Conservation (phyloP, 2,329 filamentous ascomycete species). For the Colletotrichum orbiculare region DNA sequence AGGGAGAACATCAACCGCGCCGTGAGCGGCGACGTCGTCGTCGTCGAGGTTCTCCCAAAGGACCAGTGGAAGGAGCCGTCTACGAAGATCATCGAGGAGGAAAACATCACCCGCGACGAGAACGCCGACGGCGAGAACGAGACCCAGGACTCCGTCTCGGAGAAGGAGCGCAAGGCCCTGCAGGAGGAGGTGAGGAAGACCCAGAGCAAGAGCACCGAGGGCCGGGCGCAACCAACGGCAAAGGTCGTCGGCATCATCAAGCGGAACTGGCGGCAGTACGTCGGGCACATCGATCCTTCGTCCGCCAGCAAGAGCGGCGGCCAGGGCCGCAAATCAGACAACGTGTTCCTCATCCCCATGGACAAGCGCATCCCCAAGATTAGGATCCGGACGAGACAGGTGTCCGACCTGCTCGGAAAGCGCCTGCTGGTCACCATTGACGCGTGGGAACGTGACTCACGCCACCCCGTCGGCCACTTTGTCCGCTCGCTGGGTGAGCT, state of each 20-base stretch:
- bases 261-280: constrained; percentile 97
- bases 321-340: constrained; percentile 87
- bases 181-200: constrained; percentile 92
- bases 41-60: constrained; percentile 91
- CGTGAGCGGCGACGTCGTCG: constrained; percentile 90
- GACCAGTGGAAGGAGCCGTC: constrained; percentile 98
- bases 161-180: constrained; percentile 85
- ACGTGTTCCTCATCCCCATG: constrained; percentile 96
- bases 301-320: constrained; percentile 80
- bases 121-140: constrained; percentile 82
- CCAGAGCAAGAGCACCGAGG: constrained; percentile 81
- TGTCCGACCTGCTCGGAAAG: constrained; percentile 88
- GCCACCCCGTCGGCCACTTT: constrained; percentile 93
- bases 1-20: constrained; percentile 96
- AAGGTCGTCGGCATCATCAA: constrained; percentile 93
- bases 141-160: constrained; percentile 81
- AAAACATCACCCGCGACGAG: constrained; percentile 90
- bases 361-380: constrained; percentile 98
- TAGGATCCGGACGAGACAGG: constrained; percentile 89
- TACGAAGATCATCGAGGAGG: constrained; percentile 95
- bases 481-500: constrained; percentile 92
- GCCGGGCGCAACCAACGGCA: constrained; percentile 87
- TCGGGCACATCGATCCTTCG: constrained; percentile 91
- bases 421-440: constrained; percentile 94
- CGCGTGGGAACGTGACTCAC: constrained; percentile 91